A percentile compares a stretch with the other conserved stretches of the same genome.
phyloP scores from a whole-genome alignment of 2,329 filamentous ascomycete genomes.

The Neofusicoccum cordaticola region DNA sequence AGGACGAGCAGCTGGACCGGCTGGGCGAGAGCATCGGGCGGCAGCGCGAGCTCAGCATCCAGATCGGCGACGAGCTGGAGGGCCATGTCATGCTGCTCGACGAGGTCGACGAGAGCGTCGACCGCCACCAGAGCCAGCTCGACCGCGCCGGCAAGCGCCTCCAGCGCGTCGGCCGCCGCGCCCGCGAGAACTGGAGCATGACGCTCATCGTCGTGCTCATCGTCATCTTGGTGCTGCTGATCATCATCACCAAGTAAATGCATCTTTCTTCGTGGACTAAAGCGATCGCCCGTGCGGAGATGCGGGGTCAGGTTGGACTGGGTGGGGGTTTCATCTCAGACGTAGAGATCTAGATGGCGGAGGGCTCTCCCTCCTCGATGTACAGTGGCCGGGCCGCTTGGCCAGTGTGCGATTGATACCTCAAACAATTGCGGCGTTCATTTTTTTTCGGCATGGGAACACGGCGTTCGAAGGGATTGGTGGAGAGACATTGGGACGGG shows the following conservation, averaged over 20 bases:
- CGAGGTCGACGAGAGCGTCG: slow-evolving; percentile 79
- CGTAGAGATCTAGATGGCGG: neutral
- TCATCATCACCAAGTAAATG: slow-evolving; percentile 71
- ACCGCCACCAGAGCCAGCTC: slow-evolving; percentile 74
- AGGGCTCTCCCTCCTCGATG: neutral
- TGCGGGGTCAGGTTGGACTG: neutral
- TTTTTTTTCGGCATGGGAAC: neutral
- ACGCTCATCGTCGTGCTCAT: slow-evolving; percentile 76
- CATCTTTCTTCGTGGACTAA: neutral
- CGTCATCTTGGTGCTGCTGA: slow-evolving; percentile 75
- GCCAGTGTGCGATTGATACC: neutral
- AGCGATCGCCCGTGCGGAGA: no score
- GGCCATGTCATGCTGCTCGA: slow-evolving; percentile 85
- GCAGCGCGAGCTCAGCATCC: slow-evolving; percentile 88
- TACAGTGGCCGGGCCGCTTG: neutral
- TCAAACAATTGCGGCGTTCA: neutral
- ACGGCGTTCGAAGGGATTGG: neutral
- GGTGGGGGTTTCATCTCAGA: neutral
- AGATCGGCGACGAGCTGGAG: slow-evolving; percentile 94
- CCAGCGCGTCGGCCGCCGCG: slow-evolving; percentile 68
- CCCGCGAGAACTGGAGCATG: slow-evolving; percentile 85
- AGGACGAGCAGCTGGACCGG: slow-evolving; percentile 88
- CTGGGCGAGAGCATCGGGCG: slow-evolving; percentile 83
- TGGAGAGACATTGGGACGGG: no score
- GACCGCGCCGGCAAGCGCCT: slow-evolving; percentile 72